Percentiles rank a stretch among this genome's conserved stretches.
These are phyloP conservation scores for Paraphaeosphaeria minitans DNA, from an alignment of 2,329 filamentous ascomycete species.

Conservation along the genomic window DNA sequence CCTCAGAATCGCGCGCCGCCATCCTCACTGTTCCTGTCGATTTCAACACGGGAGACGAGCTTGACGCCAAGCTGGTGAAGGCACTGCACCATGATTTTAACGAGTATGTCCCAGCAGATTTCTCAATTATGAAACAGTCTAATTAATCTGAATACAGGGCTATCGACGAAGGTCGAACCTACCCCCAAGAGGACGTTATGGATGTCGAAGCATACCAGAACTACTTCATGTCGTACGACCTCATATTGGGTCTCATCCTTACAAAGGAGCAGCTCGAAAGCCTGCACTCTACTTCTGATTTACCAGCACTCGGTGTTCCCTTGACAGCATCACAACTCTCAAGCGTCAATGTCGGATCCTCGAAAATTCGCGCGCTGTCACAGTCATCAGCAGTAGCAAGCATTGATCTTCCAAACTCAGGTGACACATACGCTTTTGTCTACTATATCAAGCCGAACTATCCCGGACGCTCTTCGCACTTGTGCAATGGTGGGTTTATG, in stretches of 20 bases:
- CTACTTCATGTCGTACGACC: slow-evolving; percentile 14
- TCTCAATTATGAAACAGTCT: background rate
- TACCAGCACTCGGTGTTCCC: slow-evolving; percentile 8
- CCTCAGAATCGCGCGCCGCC: slow-evolving; percentile 6
- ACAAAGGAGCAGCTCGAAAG: slow-evolving; percentile 4
- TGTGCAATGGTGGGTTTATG: slow-evolving; percentile 66
- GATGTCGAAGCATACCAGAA: slow-evolving; percentile 3
- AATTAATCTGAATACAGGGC: background rate
- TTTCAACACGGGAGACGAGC: slow-evolving; percentile 11
- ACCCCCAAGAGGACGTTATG: slow-evolving; percentile 13
- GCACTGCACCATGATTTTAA: slow-evolving; percentile 13
- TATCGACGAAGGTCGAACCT: slow-evolving; percentile 12
- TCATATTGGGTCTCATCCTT: slow-evolving; percentile 13
- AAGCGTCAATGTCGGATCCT: slow-evolving; percentile 7
- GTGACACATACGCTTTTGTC: slow-evolving; percentile 19
- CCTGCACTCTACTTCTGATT: background rate
- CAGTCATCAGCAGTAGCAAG: background rate
- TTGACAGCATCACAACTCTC: background rate
- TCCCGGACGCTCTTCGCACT: slow-evolving; percentile 81
- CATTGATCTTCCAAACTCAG: slow-evolving; percentile 1
- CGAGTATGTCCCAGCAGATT: background rate
- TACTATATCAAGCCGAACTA: slow-evolving; percentile 94
- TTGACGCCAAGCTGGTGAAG: slow-evolving; percentile 6
- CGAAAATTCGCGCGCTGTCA: slow-evolving; percentile 1
- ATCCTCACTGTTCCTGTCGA: slow-evolving; percentile 14